Evolutionary conservation across 192 early-diverging fungal species (phyloP), one percentile per base, ranked within the genome.

Genomic region (Linnemannia exigua): DNA sequence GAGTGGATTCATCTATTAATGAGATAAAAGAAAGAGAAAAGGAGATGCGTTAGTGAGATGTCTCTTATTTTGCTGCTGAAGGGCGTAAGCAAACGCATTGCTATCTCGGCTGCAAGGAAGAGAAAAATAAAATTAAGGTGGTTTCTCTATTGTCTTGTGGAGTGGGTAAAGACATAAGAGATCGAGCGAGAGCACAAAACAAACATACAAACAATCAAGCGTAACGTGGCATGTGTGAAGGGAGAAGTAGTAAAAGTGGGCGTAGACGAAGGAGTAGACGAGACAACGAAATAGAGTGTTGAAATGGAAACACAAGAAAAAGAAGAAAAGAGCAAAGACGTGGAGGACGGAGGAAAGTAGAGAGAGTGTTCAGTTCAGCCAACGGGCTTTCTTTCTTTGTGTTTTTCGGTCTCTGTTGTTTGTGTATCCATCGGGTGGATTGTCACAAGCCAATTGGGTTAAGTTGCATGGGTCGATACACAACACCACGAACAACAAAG

Each of bases 371-470:
- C 14, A 63, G 58, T 63, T 63, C 14, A 63, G 28, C 58, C 28
- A 63, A 31, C 58, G 28, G 28, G n/a, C 25, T 63, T 31, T 33
- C 28, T 63, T 61, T 61, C 22, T 54, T 22, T 54, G 20, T 20
- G 5, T 31, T 63, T 15, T 63, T 63, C 31, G 58, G 25, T 22
- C n/a, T 54, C 22, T 33, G 28, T 63, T 63, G 25, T 63, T 63
- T 63, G 58, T 63, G 58, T 63, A 63, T 63, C 58, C 58, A 31
- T 63, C 58, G 28, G 28, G 58, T 63, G 28, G 58, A 63, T 63
- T 63, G n/a, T 63, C 58, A 63, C 58, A 63, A 63, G 58, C 58
- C 58, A 63, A 63, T 63, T 63, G 58, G 58, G 28, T 31, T 63
- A 25, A 15, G 12, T 28, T 31, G 58, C 25, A 25, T 63, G 11